Conservation (phyloP, 257 asterid genomes). For the Plantago ovata region DNA sequence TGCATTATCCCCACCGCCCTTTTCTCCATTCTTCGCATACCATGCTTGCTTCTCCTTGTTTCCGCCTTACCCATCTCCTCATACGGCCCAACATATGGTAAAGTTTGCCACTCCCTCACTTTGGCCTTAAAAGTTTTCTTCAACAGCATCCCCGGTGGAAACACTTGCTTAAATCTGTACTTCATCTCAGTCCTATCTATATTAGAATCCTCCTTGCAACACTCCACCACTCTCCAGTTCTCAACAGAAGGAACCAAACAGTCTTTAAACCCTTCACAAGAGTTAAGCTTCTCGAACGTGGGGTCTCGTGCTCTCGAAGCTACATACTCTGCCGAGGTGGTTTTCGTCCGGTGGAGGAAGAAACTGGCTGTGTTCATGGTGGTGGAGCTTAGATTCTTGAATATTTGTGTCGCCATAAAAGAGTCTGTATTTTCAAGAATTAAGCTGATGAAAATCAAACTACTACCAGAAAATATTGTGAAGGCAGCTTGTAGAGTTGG, state of each 20-base stretch:
- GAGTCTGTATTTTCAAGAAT: too few species aligned
- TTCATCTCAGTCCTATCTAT: slow-evolving; percentile 49
- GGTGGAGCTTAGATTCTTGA: slow-evolving; percentile 26
- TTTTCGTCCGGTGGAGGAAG: slow-evolving; percentile 53
- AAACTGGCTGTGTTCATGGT: slow-evolving; percentile 11
- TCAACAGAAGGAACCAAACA: slow-evolving; percentile 62
- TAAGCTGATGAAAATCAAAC: too few species aligned
- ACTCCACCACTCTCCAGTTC: slow-evolving; percentile 69
- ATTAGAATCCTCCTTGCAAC: slow-evolving; percentile 56
- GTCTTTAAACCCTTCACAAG: slow-evolving; percentile 32
- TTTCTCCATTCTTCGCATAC: slow-evolving; percentile 64
- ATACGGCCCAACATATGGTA: slow-evolving; percentile 69
- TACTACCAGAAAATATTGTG: background rate
- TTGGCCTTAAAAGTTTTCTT: slow-evolving; percentile 55
- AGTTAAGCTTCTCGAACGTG: slow-evolving; percentile 68
- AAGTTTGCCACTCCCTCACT: slow-evolving; percentile 75
- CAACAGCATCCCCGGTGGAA: slow-evolving; percentile 87
- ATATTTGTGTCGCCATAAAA: slow-evolving; percentile 46
- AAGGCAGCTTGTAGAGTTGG: background rate
- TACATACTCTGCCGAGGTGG: slow-evolving; percentile 66
- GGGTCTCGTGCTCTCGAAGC: slow-evolving; percentile 77
- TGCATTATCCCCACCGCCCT: slow-evolving; percentile 85
- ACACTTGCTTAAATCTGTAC: slow-evolving; percentile 63
- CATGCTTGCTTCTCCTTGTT: slow-evolving; percentile 34
- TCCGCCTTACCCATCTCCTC: slow-evolving; percentile 46